Conservation (phyloP, 2,329 filamentous ascomycete genomes). For the Botrytis pseudocinerea region DNA sequence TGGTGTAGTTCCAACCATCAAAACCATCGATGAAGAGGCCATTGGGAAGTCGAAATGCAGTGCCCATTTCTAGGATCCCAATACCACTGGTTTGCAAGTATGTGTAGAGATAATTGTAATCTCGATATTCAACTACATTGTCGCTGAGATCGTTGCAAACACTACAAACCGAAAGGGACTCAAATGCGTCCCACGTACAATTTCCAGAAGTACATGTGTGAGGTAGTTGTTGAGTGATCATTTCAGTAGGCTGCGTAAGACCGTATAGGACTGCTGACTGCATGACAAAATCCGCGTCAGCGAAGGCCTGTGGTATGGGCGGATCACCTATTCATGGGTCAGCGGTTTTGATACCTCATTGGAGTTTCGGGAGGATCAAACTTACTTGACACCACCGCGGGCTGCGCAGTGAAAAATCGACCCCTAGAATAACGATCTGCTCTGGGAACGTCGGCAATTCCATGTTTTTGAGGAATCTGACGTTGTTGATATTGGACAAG, state of each 20-base stretch:
- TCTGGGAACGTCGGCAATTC: neutral
- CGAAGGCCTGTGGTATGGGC: neutral
- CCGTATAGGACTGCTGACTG: conserved; percentile 13
- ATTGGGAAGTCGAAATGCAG: conserved; percentile 13
- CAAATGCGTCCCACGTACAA: conserved; percentile 7
- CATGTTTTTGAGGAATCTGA: neutral
- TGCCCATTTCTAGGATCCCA: neutral
- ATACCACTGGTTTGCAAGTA: neutral
- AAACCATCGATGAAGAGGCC: conserved; percentile 11
- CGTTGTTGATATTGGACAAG: conserved; percentile 11
- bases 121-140: conserved; percentile 2
- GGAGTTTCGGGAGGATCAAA: neutral
- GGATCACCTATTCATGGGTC: neutral
- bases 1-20: conserved; percentile 11
- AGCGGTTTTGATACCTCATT: neutral
- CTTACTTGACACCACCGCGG: conserved; percentile 2
- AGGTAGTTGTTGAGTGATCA: conserved; percentile 9
- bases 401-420: neutral
- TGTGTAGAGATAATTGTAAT: conserved; percentile 8
- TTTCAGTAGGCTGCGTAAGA: neutral
- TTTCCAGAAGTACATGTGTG: conserved; percentile 7
- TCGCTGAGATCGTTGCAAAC: conserved; percentile 13
- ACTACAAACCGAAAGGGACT: conserved; percentile 14
- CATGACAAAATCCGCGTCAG: conserved; percentile 8
- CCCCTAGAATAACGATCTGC: conserved; percentile 11